Evolutionary conservation across 305 asterid genomes (phyloP).

Genomic region (Solanum aculeatissimum): DNA sequence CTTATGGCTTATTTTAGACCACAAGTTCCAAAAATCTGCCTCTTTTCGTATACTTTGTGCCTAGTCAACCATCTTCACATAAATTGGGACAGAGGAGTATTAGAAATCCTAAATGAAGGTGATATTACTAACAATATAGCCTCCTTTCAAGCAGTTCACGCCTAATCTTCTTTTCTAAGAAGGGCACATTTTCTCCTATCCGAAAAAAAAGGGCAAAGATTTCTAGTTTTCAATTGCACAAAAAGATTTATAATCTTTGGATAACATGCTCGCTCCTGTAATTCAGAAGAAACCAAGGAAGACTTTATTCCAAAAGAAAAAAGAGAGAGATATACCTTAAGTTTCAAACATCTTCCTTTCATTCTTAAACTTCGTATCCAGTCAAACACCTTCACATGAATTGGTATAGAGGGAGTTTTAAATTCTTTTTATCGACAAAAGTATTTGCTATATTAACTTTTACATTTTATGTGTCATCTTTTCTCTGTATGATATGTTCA

Average conservation of each 20-base stretch:
- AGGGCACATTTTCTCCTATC: neutral
- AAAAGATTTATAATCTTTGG: neutral
- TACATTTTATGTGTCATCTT: neutral
- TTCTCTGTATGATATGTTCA: neutral
- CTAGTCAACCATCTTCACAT: neutral
- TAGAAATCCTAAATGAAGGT: neutral
- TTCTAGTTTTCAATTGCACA: neutral
- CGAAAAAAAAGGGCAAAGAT: neutral
- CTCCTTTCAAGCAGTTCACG: neutral
- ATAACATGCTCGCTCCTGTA: neutral
- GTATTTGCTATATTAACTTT: neutral
- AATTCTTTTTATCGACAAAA: neutral
- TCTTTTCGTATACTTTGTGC: no score
- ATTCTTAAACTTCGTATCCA: no score
- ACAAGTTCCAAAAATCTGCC: no score
- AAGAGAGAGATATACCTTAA: neutral
- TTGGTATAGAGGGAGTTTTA: neutral
- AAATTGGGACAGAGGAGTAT: no score
- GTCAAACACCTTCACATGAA: neutral
- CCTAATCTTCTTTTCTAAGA: neutral
- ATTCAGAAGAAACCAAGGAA: neutral
- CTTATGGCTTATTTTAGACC: no score
- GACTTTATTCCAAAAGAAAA: neutral
- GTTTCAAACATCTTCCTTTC: no score
- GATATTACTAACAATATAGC: neutral